Percentiles rank a stretch among this genome's conserved stretches.
phyloP scores from a whole-genome alignment of 2,329 filamentous ascomycete species.

The Calonectria leucothoes region DNA sequence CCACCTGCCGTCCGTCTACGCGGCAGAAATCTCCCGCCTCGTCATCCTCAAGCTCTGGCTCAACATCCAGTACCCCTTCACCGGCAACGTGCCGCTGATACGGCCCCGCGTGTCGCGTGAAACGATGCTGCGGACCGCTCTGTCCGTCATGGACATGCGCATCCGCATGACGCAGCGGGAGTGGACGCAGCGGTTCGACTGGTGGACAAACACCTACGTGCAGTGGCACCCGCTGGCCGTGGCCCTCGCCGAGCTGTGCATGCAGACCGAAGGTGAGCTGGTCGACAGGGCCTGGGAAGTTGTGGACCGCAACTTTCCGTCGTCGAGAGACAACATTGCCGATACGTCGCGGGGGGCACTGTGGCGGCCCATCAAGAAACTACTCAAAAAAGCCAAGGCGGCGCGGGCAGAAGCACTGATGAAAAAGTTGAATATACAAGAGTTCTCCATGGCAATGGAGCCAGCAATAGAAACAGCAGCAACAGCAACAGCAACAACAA shows the following conservation, averaged over 20 bases:
- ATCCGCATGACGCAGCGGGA: slow-evolving; percentile 47
- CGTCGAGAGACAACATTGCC: slow-evolving; percentile 58
- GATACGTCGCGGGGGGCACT: slow-evolving; percentile 62
- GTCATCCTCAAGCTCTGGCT: slow-evolving; percentile 61
- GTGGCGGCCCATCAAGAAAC: slow-evolving; percentile 66
- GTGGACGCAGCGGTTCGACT: slow-evolving; percentile 53
- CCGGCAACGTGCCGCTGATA: slow-evolving; percentile 42
- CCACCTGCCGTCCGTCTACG: slow-evolving; percentile 50
- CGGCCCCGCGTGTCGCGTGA: slow-evolving; percentile 51
- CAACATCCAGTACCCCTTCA: slow-evolving; percentile 57
- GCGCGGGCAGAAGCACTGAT: slow-evolving; percentile 49
- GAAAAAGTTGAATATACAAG: slow-evolving; percentile 37
- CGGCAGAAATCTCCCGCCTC: slow-evolving; percentile 53
- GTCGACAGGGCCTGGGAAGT: slow-evolving; percentile 62
- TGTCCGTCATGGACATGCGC: slow-evolving; percentile 58
- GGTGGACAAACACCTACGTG: slow-evolving; percentile 63
- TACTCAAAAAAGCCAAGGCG: slow-evolving; percentile 61
- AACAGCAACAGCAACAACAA: neutral
- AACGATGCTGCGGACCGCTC: slow-evolving; percentile 58
- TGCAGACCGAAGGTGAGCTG: slow-evolving; percentile 56
- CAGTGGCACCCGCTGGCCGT: slow-evolving; percentile 68
- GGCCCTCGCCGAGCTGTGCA: slow-evolving; percentile 63
- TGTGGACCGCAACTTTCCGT: slow-evolving; percentile 58
- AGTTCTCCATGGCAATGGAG: neutral
- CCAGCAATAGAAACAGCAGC: neutral